Base-by-base conservation (phyloP, 306 rosid species). In the Prunus kanzakura region DNA sequence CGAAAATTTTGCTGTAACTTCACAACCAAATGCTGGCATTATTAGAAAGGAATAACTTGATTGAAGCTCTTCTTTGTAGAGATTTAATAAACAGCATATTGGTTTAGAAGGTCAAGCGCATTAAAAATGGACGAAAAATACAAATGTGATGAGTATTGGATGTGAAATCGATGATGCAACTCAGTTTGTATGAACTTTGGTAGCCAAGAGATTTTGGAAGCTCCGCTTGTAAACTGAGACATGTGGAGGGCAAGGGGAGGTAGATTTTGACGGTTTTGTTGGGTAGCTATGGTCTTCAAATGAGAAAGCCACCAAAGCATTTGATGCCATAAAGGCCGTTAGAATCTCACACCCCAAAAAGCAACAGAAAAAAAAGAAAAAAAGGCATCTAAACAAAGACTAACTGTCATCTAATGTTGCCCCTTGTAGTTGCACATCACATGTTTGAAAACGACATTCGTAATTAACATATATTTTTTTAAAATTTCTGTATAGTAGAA, bases 241-340 rank as follows among this genome's bases (percentile, higher is more conserved):
- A 60, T n/a, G 11, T 15, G 67, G 49, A 56, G 67, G 12, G 56
- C 38, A 9, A 41, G 3, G 66, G 16, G 43, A 43, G 11, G 4
- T n/a, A 5, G 46, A 58, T 73, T 6, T 45, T 10, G 68, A 60
- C 77, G 45, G 60, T 27, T 63, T 73, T 60, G 77, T 60, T 57
- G 46, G 22, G 46, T 9, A 25, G 57, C 29, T 58, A 9, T 43
- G 67, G 67, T 3, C 77, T 43, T 60, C 68, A 10, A 19, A 0
- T 2, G 43, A 16, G 25, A 73, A 66, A 7, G 68, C 57, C 77
- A 16, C 57, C 68, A 43, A 45, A 58, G 68, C 77, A 58, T 43
- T 8, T 58, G 8, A 72, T 20, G 30, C 55, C 55, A 4, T 20
- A 4, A 6, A 8, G 22, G 66, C 57, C 43, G 67, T 43, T 41